Evolutionary conservation across 306 rosid species (phyloP).

Genomic region (Lupinus albus): DNA sequence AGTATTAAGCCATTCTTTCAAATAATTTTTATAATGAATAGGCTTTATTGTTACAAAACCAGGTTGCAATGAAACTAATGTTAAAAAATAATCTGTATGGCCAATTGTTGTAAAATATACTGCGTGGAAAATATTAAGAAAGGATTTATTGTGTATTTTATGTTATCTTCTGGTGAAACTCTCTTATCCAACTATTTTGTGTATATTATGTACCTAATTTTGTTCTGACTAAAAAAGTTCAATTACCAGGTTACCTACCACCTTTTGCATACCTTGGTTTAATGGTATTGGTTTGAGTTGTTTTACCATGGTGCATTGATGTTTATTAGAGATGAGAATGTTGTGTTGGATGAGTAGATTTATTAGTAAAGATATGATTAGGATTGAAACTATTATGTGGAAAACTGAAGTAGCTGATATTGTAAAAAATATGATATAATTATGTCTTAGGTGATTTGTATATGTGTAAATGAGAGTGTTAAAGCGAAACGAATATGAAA

Average conservation of each 20-base stretch:
- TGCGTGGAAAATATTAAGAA: not conserved
- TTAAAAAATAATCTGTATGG: conserved; percentile 15
- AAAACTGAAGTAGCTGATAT: too few relatives aligned
- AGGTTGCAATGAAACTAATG: conserved; percentile 14
- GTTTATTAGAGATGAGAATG: too few relatives aligned
- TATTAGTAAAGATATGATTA: too few relatives aligned
- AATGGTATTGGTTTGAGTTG: not conserved
- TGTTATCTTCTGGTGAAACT: not conserved
- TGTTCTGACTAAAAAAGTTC: not conserved
- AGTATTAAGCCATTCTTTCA: conserved; percentile 44
- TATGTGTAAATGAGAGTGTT: too few relatives aligned
- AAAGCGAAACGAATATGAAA: too few relatives aligned
- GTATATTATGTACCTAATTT: not conserved
- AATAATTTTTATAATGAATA: conserved; percentile 30
- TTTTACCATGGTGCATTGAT: not conserved
- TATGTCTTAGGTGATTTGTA: too few relatives aligned
- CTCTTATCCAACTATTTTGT: not conserved
- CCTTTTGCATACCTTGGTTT: not conserved
- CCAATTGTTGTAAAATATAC: conserved; percentile 36
- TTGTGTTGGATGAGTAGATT: too few relatives aligned
- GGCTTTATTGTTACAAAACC: conserved; percentile 15
- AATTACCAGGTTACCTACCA: not conserved
- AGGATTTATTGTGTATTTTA: conserved; percentile 8
- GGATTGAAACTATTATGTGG: too few relatives aligned
- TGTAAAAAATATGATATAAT: too few relatives aligned